Evolutionary conservation across 1,139 yeast genomes (phyloP).

Genomic region (Yamadazyma friedrichii): DNA sequence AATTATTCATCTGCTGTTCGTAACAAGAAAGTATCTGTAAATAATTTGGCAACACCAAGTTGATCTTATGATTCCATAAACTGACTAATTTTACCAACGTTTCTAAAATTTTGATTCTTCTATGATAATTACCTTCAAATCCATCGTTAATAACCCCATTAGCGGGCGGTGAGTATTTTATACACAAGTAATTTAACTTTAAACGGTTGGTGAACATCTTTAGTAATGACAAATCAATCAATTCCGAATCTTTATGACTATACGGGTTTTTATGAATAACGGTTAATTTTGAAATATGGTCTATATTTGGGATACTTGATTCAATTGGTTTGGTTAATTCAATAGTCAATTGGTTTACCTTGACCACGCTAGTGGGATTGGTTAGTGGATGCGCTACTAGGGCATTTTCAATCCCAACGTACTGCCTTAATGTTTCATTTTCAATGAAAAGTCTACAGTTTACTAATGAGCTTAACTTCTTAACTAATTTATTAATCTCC

Average conservation of each 20-base stretch:
- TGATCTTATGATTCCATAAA: conserved; percentile 28
- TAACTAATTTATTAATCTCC: conserved; percentile 30
- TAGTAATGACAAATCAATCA: conserved; percentile 11
- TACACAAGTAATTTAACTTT: conserved; percentile 10
- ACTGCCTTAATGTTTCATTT: conserved; percentile 7
- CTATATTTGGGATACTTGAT: no score
- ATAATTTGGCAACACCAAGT: conserved; percentile 55
- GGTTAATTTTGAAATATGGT: no score
- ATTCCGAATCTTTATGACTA: conserved; percentile 13
- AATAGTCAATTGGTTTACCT: no score
- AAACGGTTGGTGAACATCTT: conserved; percentile 8
- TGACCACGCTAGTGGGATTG: background rate
- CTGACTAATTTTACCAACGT: conserved; percentile 36
- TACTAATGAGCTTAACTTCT: conserved; percentile 1
- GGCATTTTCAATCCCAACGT: no score
- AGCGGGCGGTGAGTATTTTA: conserved; percentile 14
- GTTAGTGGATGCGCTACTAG: background rate
- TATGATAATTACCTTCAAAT: conserved; percentile 66
- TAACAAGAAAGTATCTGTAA: conserved; percentile 61
- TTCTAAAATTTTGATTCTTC: conserved; percentile 53
- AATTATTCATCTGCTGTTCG: conserved; percentile 65
- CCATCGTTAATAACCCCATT: conserved; percentile 46
- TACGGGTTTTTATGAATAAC: conserved; percentile 6
- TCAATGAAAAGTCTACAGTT: conserved; percentile 11
- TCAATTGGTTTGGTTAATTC: no score